Percentiles rank a stretch among this genome's conserved stretches.
These are phyloP conservation scores for Calonectria ilicicola DNA, from an alignment of 2,329 filamentous ascomycete genomes.

Conservation along the genomic window DNA sequence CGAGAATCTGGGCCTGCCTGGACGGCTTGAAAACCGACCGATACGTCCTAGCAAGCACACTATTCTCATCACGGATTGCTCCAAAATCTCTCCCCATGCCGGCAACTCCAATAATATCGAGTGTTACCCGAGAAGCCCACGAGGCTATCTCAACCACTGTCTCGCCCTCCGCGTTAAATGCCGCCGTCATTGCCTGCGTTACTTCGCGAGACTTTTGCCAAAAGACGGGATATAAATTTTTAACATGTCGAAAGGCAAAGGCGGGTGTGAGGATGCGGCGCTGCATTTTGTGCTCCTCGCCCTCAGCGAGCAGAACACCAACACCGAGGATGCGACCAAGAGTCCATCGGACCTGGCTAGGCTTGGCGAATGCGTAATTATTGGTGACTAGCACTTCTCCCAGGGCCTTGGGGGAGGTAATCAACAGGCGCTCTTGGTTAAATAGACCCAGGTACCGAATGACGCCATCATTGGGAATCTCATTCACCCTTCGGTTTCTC, in stretches of 20 bases:
- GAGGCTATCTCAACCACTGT: conserved; percentile 66
- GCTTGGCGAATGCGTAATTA: conserved; percentile 78
- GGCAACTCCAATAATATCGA: conserved; percentile 81
- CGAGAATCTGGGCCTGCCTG: conserved; percentile 64
- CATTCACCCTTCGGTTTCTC: conserved; percentile 64
- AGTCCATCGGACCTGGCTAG: conserved; percentile 62
- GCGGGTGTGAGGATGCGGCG: conserved; percentile 84
- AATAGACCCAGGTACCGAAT: conserved; percentile 74
- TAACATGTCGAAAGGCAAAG: conserved; percentile 88
- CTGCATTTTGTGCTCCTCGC: conserved; percentile 88
- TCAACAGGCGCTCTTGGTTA: conserved; percentile 72
- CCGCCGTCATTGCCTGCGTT: conserved; percentile 68
- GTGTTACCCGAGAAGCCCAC: conserved; percentile 76
- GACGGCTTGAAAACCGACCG: conserved; percentile 65
- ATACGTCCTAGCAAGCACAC: conserved; percentile 70
- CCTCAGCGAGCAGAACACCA: conserved; percentile 84
- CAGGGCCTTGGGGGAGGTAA: conserved; percentile 73
- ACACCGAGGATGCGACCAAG: conserved; percentile 76
- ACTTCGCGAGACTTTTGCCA: conserved; percentile 82
- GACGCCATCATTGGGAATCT: conserved; percentile 75
- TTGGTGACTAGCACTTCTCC: conserved; percentile 77
- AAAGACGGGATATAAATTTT: conserved; percentile 86
- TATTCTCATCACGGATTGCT: conserved; percentile 71
- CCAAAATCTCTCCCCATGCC: conserved; percentile 80
- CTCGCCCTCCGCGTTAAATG: conserved; percentile 46